A percentile compares a stretch with the other conserved stretches of the same genome.
Evolutionary conservation across 2,329 filamentous ascomycete species (phyloP).

Genomic region (Aspergillus fischeri): DNA sequence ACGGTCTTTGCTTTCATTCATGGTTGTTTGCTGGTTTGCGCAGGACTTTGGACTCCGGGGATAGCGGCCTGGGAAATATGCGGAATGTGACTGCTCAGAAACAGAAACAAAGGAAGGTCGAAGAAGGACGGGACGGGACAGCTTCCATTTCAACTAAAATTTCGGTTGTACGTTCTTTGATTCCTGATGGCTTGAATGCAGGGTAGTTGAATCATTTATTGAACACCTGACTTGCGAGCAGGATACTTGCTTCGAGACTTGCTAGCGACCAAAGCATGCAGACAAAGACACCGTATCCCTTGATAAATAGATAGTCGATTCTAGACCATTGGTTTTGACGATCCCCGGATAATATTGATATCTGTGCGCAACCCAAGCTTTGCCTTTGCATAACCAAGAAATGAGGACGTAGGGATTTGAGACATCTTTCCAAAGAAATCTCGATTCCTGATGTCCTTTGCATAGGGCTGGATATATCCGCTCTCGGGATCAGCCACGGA

Average conservation of each 20-base stretch:
- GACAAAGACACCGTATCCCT: background rate
- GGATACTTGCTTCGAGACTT: background rate
- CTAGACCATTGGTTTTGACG: background rate
- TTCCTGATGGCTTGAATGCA: background rate
- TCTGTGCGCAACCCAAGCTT: slow-evolving; percentile 15
- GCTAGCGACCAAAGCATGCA: background rate
- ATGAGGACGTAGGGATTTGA: background rate
- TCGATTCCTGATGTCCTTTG: background rate
- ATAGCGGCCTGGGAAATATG: slow-evolving; percentile 9
- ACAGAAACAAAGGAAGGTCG: background rate
- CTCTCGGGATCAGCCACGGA: background rate
- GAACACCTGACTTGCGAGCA: background rate
- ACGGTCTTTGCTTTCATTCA: background rate
- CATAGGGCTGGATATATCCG: background rate
- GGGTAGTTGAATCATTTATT: background rate
- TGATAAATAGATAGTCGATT: background rate
- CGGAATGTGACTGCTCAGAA: slow-evolving; percentile 19
- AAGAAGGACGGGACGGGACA: background rate
- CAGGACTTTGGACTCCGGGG: slow-evolving; percentile 9
- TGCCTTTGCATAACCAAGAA: slow-evolving; percentile 11
- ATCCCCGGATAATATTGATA: slow-evolving; percentile 6
- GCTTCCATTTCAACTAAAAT: background rate
- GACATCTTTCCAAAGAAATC: background rate
- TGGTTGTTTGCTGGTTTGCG: background rate
- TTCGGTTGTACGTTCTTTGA: background rate